These are phyloP conservation scores for Tolypocladium capitatum DNA, from an alignment of 2,329 filamentous ascomycete genomes.

Conservation along the genomic window DNA sequence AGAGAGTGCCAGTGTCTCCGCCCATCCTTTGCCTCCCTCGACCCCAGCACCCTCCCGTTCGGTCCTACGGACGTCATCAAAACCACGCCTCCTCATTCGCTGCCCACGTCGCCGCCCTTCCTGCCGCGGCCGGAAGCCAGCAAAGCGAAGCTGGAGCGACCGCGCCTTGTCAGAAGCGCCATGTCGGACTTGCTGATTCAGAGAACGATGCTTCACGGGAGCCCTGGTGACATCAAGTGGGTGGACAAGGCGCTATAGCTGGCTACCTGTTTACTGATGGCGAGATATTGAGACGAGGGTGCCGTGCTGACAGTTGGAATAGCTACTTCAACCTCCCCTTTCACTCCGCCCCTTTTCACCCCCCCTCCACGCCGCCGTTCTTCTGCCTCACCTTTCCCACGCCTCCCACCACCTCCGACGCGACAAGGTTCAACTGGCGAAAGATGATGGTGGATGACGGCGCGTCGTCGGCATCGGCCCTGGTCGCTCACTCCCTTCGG, in stretches of 20 bases:
- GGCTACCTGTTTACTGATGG: neutral
- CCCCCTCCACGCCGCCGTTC: conserved; percentile 6
- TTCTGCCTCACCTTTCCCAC: conserved; percentile 7
- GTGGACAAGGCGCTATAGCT: neutral
- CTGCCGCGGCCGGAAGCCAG: neutral
- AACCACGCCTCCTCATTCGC: neutral
- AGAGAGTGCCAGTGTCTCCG: neutral
- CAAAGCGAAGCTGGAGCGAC: neutral
- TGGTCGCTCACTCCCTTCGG: neutral
- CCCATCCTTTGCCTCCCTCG: neutral
- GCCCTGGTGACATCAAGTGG: conserved; percentile 12
- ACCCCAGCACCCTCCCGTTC: neutral
- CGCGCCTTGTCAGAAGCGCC: neutral
- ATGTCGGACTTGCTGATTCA: conserved; percentile 9
- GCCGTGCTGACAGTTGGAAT: neutral
- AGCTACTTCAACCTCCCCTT: conserved; percentile 21
- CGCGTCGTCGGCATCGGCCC: conserved; percentile 3
- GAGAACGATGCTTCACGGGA: neutral
- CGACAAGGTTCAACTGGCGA: neutral
- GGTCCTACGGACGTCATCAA: neutral
- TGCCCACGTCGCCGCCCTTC: neutral
- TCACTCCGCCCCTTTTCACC: conserved; percentile 4
- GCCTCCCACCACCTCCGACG: conserved; percentile 1
- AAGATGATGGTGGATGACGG: conserved; percentile 3
- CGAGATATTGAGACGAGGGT: neutral